Conservation (phyloP, 176 grass and related monocot genomes). For the Ampelocalamus luodianensis region DNA sequence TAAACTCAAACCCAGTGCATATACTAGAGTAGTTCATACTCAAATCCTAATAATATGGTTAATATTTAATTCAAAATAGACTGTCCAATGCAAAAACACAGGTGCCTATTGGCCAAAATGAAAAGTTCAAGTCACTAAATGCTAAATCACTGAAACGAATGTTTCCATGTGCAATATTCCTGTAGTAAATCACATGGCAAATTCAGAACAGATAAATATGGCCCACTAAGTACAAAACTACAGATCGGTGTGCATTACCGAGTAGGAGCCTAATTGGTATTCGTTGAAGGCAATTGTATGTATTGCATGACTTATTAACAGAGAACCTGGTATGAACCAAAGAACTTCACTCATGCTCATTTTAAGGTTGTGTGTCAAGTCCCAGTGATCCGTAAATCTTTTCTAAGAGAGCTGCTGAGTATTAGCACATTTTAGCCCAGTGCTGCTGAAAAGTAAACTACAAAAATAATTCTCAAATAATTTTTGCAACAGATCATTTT, state of each 20-base stretch:
- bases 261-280: background rate
- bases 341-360: constrained; percentile 31
- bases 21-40: background rate
- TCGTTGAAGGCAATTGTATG: background rate
- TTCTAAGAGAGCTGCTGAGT: constrained; percentile 1
- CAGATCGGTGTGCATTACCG: too few species aligned
- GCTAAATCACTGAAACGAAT: background rate
- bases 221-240: background rate
- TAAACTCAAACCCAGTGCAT: background rate
- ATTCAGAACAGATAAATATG: background rate
- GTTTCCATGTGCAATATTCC: background rate
- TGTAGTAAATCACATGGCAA: constrained; percentile 2
- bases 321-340: background rate
- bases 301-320: background rate
- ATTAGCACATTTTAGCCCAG: constrained; percentile 16
- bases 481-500: background rate
- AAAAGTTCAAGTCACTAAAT: too few species aligned
- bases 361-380: background rate
- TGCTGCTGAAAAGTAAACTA: constrained; percentile 13
- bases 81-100: constrained; percentile 1
- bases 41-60: background rate
- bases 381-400: background rate
- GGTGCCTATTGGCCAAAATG: too few species aligned
- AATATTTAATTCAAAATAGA: background rate
- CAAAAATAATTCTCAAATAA: constrained; percentile 9